Evolutionary conservation across 2,329 filamentous ascomycete species (phyloP).

Genomic region (Nemania serpens): DNA sequence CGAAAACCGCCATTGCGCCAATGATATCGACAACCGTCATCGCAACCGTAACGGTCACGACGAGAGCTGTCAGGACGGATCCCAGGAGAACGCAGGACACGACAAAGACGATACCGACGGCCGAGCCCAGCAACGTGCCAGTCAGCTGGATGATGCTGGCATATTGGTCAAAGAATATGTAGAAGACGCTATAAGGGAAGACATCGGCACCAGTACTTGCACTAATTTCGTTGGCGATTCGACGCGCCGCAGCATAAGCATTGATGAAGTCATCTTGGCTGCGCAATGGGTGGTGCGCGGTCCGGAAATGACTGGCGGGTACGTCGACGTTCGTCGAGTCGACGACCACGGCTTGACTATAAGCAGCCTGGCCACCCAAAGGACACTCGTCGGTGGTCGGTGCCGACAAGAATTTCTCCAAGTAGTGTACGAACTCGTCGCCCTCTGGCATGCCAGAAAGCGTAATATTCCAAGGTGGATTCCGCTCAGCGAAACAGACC

Average conservation of each 20-base stretch:
- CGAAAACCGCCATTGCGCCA: slow-evolving; percentile 87
- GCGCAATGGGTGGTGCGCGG: slow-evolving; percentile 82
- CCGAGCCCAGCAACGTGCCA: slow-evolving; percentile 77
- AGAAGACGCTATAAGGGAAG: slow-evolving; percentile 97
- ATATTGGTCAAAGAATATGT: slow-evolving; percentile 99
- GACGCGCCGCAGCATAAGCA: slow-evolving; percentile 85
- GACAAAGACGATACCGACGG: slow-evolving; percentile 82
- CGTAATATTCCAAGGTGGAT: slow-evolving; percentile 86
- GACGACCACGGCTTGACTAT: slow-evolving; percentile 81
- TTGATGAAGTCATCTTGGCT: slow-evolving; percentile 92
- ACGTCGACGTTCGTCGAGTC: slow-evolving; percentile 70
- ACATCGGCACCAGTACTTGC: slow-evolving; percentile 75
- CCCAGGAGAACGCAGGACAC: slow-evolving; percentile 82
- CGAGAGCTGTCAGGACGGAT: slow-evolving; percentile 76
- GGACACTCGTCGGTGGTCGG: slow-evolving; percentile 85
- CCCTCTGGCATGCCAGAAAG: slow-evolving; percentile 91
- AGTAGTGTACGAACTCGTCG: slow-evolving; percentile 85
- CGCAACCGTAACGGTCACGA: slow-evolving; percentile 83
- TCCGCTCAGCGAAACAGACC: slow-evolving; percentile 77
- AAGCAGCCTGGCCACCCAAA: slow-evolving; percentile 84
- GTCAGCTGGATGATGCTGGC: slow-evolving; percentile 81
- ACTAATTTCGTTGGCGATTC: slow-evolving; percentile 79
- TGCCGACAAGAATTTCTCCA: slow-evolving; percentile 78
- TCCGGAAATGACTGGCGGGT: slow-evolving; percentile 87
- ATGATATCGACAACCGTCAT: slow-evolving; percentile 97